phyloP scores from a whole-genome alignment of 257 asterid genomes.

The Linaria vulgaris region DNA sequence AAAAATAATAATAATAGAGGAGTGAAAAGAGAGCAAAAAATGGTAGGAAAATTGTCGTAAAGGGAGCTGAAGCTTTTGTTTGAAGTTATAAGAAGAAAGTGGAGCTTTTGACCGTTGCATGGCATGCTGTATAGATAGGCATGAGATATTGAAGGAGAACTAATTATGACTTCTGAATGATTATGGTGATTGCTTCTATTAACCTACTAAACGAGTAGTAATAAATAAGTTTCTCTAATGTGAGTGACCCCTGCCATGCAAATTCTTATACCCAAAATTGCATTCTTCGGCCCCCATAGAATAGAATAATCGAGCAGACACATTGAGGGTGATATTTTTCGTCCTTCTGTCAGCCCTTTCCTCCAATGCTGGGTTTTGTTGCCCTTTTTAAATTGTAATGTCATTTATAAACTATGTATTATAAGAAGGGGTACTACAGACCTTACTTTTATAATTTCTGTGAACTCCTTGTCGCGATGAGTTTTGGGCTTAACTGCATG shows the following conservation, averaged over 20 bases:
- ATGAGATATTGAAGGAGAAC: conserved; percentile 19
- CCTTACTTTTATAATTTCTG: no score
- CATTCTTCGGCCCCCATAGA: neutral
- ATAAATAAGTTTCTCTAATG: conserved; percentile 17
- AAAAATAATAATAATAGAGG: neutral
- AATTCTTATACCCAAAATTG: neutral
- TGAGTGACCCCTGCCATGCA: conserved; percentile 20
- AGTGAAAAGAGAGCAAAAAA: conserved; percentile 16
- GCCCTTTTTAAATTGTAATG: no score
- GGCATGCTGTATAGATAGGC: conserved; percentile 40
- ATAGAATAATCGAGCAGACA: neutral
- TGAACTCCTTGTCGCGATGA: no score
- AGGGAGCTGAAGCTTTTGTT: conserved; percentile 49
- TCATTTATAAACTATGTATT: no score
- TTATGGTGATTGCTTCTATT: conserved; percentile 39
- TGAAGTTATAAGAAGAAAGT: conserved; percentile 47
- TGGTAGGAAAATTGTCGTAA: conserved; percentile 28
- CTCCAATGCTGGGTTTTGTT: neutral
- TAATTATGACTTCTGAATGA: conserved; percentile 43
- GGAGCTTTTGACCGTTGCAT: conserved; percentile 44
- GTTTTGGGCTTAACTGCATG: no score
- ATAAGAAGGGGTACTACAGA: no score
- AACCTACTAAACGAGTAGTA: conserved; percentile 24
- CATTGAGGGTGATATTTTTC: neutral
- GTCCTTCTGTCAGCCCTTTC: neutral